Percentiles rank a stretch among this genome's conserved stretches.
Conservation (phyloP, 2,329 filamentous ascomycete species). For the Incumbomyces lentus region DNA sequence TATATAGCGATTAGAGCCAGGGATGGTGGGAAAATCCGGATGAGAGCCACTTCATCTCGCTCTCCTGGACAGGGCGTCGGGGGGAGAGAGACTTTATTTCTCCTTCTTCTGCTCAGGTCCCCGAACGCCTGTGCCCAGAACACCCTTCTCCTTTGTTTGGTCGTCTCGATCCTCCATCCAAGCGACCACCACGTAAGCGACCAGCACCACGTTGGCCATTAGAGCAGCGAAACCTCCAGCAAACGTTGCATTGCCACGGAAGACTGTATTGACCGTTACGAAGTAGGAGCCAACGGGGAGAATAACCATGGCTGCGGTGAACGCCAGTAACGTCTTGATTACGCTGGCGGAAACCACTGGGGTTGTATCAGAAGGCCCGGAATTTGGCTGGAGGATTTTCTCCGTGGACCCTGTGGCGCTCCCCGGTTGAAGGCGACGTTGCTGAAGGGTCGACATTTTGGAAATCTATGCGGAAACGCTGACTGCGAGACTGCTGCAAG, state of each 20-base stretch:
- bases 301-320: constrained; percentile 84
- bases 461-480: neutral
- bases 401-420: neutral
- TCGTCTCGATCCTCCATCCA: constrained; percentile 79
- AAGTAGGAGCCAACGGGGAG: constrained; percentile 86
- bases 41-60: too few relatives aligned
- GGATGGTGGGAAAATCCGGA: too few relatives aligned
- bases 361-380: constrained; percentile 35
- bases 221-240: constrained; percentile 78
- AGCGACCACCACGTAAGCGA: constrained; percentile 84
- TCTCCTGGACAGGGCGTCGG: too few relatives aligned
- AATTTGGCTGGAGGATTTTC: constrained; percentile 2
- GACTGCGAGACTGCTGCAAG: too few relatives aligned
- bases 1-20: too few relatives aligned
- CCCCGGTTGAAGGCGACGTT: constrained; percentile 1
- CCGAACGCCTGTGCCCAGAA: constrained; percentile 41
- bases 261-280: constrained; percentile 62
- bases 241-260: constrained; percentile 75
- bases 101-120: constrained; percentile 39
- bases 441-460: constrained; percentile 5
- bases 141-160: constrained; percentile 50
- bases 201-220: constrained; percentile 80
- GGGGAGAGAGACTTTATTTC: constrained; percentile 23
- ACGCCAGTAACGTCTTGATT: constrained; percentile 79
- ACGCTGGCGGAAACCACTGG: constrained; percentile 40